A percentile compares a stretch with the other conserved stretches of the same genome.
Evolutionary conservation across 2,329 filamentous ascomycete genomes (phyloP).

Genomic region (Diaporthe ampelina): DNA sequence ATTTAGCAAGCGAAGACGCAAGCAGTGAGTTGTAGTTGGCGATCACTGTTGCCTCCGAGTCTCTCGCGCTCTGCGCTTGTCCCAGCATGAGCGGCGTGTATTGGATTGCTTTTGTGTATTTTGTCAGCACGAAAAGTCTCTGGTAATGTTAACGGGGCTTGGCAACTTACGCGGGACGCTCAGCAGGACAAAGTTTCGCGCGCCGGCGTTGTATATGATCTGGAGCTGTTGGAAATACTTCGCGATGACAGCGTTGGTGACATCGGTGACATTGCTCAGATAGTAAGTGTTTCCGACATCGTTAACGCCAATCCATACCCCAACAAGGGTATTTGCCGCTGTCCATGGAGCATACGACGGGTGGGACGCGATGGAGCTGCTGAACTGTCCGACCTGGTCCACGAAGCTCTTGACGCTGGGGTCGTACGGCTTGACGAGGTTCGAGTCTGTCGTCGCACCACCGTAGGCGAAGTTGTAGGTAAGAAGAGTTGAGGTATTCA

Average conservation of each 20-base stretch:
- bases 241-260: constrained; percentile 58
- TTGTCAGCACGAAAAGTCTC: neutral
- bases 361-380: constrained; percentile 50
- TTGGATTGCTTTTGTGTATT: constrained; percentile 54
- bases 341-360: constrained; percentile 58
- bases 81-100: constrained; percentile 53
- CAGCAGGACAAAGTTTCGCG: constrained; percentile 70
- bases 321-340: constrained; percentile 59
- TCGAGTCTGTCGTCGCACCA: constrained; percentile 64
- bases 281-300: constrained; percentile 66
- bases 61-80: constrained; percentile 45
- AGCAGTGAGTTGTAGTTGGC: constrained; percentile 55
- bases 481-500: constrained; percentile 58
- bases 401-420: constrained; percentile 64
- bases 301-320: constrained; percentile 59
- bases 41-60: constrained; percentile 53
- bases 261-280: constrained; percentile 44
- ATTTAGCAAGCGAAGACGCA: constrained; percentile 47
- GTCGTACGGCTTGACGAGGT: constrained; percentile 62
- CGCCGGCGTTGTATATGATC: constrained; percentile 65
- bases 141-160: neutral
- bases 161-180: constrained; percentile 64
- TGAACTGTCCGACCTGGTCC: constrained; percentile 64
- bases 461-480: constrained; percentile 66
- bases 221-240: constrained; percentile 58